phyloP scores from a whole-genome alignment of 177 flowering plant species.

The Vitis hybrid region DNA sequence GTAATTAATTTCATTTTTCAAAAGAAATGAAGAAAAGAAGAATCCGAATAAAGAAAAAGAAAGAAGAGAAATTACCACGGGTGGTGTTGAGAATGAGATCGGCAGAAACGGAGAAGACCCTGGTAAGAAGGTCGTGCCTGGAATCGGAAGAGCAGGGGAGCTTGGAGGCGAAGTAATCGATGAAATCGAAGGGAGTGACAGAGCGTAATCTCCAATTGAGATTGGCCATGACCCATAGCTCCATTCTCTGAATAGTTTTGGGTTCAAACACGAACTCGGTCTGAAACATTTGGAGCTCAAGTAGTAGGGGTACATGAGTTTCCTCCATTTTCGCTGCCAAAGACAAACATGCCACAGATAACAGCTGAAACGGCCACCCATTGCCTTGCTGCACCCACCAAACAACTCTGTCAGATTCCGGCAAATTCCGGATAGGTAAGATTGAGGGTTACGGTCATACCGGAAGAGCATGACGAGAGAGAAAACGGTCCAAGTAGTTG shows the following conservation, averaged over 20 bases:
- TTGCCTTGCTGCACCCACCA: slow-evolving; percentile 13
- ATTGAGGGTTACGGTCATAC: slow-evolving; percentile 22
- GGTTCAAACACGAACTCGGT: slow-evolving; percentile 58
- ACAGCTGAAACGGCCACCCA: slow-evolving; percentile 69
- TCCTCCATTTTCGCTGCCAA: slow-evolving; percentile 87
- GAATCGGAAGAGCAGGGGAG: slow-evolving; percentile 20
- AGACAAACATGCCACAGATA: slow-evolving; percentile 67
- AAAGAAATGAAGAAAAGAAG: not conserved
- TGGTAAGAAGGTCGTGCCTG: slow-evolving; percentile 1
- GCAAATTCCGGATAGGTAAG: too few species aligned
- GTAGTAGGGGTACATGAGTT: slow-evolving; percentile 44
- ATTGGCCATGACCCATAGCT: slow-evolving; percentile 53
- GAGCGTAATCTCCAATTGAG: slow-evolving; percentile 66
- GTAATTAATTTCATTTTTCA: not conserved
- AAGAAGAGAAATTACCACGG: slow-evolving; percentile 36
- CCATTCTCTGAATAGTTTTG: slow-evolving; percentile 60
- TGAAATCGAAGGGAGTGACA: slow-evolving; percentile 61
- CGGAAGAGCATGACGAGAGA: slow-evolving; percentile 44
- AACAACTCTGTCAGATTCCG: not conserved
- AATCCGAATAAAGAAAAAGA: not conserved
- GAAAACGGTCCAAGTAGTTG: slow-evolving; percentile 75
- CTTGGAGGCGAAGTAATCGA: slow-evolving; percentile 43
- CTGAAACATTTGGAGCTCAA: slow-evolving; percentile 51
- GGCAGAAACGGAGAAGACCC: slow-evolving; percentile 33
- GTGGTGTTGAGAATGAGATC: slow-evolving; percentile 51